Evolutionary conservation across 176 grass and related monocot species (phyloP), one percentile per base, ranked within the genome.

Genomic region (Oryza meridionalis): DNA sequence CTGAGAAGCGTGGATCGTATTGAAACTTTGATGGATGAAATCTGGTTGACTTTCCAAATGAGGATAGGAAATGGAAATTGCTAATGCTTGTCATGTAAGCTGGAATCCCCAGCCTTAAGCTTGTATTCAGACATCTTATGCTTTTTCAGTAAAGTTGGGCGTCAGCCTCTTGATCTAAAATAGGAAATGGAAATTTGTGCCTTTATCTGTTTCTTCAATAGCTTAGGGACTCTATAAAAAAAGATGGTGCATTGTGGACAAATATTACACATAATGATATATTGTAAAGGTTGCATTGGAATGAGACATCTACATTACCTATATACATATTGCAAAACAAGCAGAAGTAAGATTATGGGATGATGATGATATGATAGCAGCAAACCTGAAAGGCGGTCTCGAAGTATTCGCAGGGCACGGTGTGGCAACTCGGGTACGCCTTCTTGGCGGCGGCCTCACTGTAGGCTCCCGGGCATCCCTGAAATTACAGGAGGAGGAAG

Each of bases 401-500:
- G 47, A 97, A 92, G 35, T 90, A 84, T 76, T 97, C 91, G 70
- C 94, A 93, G 31, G 91, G 94, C 83, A 97, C 89, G 55, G 91
- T 85, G 35, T 90, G 78, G 74, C 94, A 97, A 70, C 92, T 93
- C 29, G 89, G 89, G 69, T 97, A 97, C 14, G 94, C 91, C 76
- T 93, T 97, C 66, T 25, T 88, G 31, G 94, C 92, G 10, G 94
- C 94, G 9, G 92, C 90, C 89, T 97, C 94, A 7, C 94, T 93
- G 79, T 93, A 93, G 26, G 94, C 94, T 55, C 91, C 94, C 2
- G 91, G 87, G 40, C 88, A 88, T 3, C 92, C 91, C 94, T 63
- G 1, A 9, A 58, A 6, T 14, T 4, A 4, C 14, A 51, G 15
- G 14, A 13, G 2, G 6, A 58, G 51, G 7, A 81, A 31, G 35